Percentiles rank a stretch among this genome's conserved stretches.
Conservation (phyloP, 2,329 filamentous ascomycete genomes). For the Calycina herbarum region DNA sequence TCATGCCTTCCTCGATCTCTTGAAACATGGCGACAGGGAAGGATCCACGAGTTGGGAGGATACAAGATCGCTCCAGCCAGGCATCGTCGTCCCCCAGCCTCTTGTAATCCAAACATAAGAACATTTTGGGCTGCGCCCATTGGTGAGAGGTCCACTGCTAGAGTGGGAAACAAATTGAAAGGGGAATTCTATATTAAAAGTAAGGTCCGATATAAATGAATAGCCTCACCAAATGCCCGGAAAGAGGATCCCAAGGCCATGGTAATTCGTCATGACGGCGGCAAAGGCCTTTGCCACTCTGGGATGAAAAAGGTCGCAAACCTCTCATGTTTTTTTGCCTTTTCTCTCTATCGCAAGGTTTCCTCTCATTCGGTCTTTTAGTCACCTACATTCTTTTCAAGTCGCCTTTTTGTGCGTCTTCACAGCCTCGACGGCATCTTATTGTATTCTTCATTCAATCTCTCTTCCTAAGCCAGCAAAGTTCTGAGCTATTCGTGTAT, state of each 20-base stretch:
- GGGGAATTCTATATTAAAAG: not conserved
- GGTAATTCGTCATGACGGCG: not conserved
- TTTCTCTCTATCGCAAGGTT: slow-evolving; percentile 8
- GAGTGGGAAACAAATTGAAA: not conserved
- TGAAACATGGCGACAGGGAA: not conserved
- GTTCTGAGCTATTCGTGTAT: slow-evolving; percentile 10
- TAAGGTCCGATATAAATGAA: not conserved
- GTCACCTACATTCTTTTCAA: slow-evolving; percentile 5
- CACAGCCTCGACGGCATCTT: slow-evolving; percentile 13
- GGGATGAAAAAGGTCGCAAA: not conserved
- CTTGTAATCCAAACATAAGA: not conserved
- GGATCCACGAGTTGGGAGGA: not conserved
- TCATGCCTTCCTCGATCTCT: not conserved
- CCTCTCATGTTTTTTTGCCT: not conserved
- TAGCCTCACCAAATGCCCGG: not conserved
- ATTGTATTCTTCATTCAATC: slow-evolving; percentile 6
- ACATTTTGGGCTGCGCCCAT: not conserved
- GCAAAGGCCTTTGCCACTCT: not conserved
- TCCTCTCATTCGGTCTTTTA: not conserved
- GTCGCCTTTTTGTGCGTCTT: slow-evolving; percentile 7
- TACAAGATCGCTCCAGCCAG: not conserved
- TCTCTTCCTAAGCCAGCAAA: slow-evolving; percentile 4
- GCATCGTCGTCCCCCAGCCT: not conserved
- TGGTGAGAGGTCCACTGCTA: not conserved
- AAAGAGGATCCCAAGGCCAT: not conserved